phyloP scores from a whole-genome alignment of 768 basidiomycete genomes.

The Boletus huronensis region DNA sequence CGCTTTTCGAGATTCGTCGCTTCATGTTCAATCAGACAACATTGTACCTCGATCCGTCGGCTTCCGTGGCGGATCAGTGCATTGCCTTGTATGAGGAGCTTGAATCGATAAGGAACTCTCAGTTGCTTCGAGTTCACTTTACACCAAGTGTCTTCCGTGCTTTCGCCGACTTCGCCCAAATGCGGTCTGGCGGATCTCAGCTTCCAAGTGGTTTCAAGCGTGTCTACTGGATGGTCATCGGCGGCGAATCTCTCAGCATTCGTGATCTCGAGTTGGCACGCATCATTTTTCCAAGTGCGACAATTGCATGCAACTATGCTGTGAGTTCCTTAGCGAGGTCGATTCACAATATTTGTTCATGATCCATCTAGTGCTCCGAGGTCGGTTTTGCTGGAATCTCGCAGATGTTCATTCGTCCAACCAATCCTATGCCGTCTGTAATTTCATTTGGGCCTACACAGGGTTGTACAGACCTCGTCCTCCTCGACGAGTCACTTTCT shows the following conservation, averaged over 20 bases:
- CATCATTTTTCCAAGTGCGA: conserved; percentile 22
- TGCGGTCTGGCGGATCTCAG: conserved; percentile 15
- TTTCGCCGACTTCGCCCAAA: conserved; percentile 27
- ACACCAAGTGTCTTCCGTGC: conserved; percentile 30
- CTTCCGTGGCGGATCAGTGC: conserved; percentile 29
- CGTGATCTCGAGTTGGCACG: conserved; percentile 28
- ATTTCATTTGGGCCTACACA: conserved; percentile 29
- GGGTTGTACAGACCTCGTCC: conserved; percentile 27
- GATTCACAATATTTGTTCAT: background rate
- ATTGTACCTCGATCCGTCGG: conserved; percentile 27
- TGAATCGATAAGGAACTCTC: conserved; percentile 18
- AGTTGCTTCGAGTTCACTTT: conserved; percentile 28
- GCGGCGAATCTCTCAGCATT: conserved; percentile 27
- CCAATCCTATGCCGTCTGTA: conserved; percentile 22
- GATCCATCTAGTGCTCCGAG: conserved; percentile 24
- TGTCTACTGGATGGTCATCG: conserved; percentile 34
- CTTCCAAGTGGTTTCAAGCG: conserved; percentile 23
- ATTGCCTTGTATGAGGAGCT: conserved; percentile 23
- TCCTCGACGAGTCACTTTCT: conserved; percentile 23
- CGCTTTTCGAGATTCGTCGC: conserved; percentile 30
- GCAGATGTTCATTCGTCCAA: conserved; percentile 29
- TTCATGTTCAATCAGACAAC: conserved; percentile 34
- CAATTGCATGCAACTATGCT: conserved; percentile 31
- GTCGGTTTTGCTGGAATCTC: conserved; percentile 31
- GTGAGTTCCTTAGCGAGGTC: conserved; percentile 7